Conservation (phyloP, 352 stramenopile genomes). For the Phytophthora macrochlamydospora region DNA sequence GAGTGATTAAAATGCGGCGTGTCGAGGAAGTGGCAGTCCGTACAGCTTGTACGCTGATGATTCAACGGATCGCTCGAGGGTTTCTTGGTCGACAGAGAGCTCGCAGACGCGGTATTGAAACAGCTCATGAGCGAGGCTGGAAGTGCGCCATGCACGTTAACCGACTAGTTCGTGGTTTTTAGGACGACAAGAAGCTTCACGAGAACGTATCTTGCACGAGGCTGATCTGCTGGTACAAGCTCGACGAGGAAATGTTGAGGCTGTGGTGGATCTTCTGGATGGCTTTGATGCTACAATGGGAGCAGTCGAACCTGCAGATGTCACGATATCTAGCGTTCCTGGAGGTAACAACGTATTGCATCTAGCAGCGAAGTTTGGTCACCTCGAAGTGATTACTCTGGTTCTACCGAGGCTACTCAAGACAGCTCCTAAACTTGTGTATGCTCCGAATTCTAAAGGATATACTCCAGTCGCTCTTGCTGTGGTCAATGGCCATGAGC, state of each 20-base stretch:
- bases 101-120: slow-evolving; percentile 37
- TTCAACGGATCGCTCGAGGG: slow-evolving; percentile 57
- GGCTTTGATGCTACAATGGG: slow-evolving; percentile 43
- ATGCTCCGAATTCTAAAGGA: slow-evolving; percentile 41
- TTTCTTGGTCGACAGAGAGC: slow-evolving; percentile 43
- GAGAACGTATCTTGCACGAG: slow-evolving; percentile 38
- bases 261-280: slow-evolving; percentile 67
- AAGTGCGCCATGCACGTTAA: slow-evolving; percentile 48
- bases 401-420: slow-evolving; percentile 48
- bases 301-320: slow-evolving; percentile 32
- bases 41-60: slow-evolving; percentile 49
- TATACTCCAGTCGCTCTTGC: slow-evolving; percentile 58
- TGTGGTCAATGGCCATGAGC: slow-evolving; percentile 48
- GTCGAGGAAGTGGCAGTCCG: slow-evolving; percentile 43
- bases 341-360: slow-evolving; percentile 57
- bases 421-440: slow-evolving; percentile 33
- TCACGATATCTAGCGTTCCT: slow-evolving; percentile 31
- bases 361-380: slow-evolving; percentile 53
- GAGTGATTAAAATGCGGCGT: slow-evolving; percentile 38
- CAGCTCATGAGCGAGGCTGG: slow-evolving; percentile 33
- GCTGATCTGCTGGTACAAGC: slow-evolving; percentile 64
- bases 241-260: slow-evolving; percentile 48
- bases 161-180: slow-evolving; percentile 62
- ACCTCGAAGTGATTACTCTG: slow-evolving; percentile 55
- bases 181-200: slow-evolving; percentile 26